Evolutionary conservation across 305 asterid species (phyloP).

Genomic region (Plantago lanceolata): DNA sequence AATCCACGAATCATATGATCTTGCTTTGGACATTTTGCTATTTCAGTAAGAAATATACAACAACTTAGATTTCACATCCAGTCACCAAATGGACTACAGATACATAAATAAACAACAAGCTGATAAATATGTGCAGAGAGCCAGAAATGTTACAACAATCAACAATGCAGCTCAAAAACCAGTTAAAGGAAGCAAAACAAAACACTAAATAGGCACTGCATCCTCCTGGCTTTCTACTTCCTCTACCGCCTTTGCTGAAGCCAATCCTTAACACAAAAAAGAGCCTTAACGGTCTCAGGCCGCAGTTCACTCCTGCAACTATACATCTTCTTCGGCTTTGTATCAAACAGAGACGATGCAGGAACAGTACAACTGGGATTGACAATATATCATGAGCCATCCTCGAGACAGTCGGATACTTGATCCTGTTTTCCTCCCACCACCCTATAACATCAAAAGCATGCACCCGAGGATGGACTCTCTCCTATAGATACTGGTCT

Average conservation of each 20-base stretch:
- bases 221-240: neutral
- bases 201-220: too few relatives aligned
- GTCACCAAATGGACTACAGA: neutral
- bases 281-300: slow-evolving; percentile 61
- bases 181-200: too few relatives aligned
- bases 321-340: slow-evolving; percentile 52
- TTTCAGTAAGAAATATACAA: too few relatives aligned
- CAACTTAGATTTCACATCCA: neutral
- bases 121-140: neutral
- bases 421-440: slow-evolving; percentile 54
- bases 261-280: slow-evolving; percentile 60
- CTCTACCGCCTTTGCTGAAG: slow-evolving; percentile 30
- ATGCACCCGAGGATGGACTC: slow-evolving; percentile 47
- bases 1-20: too few relatives aligned
- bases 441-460: slow-evolving; percentile 60
- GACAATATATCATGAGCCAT: slow-evolving; percentile 61
- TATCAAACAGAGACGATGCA: slow-evolving; percentile 36
- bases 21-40: too few relatives aligned
- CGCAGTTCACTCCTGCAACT: slow-evolving; percentile 49
- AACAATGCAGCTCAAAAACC: neutral
- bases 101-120: neutral
- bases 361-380: slow-evolving; percentile 49
- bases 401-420: slow-evolving; percentile 56
- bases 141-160: neutral
- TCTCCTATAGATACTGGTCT: slow-evolving; percentile 62